A percentile compares a stretch with the other conserved stretches of the same genome.
Conservation (phyloP, 2,329 filamentous ascomycete genomes). For the Hypoxylon sp. region DNA sequence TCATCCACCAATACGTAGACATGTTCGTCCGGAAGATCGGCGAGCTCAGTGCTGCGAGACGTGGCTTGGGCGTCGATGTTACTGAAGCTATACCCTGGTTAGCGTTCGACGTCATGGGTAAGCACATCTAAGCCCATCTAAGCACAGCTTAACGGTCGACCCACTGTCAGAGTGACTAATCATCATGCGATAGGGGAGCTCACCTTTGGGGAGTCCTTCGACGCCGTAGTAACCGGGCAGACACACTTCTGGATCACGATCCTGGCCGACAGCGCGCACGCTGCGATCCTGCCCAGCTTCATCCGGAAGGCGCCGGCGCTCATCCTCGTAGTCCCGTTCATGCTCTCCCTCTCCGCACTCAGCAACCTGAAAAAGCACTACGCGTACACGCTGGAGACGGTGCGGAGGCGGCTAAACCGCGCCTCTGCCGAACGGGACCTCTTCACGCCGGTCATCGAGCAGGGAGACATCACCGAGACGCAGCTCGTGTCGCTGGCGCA, state of each 20-base stretch:
- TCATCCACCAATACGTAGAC: conserved; percentile 53
- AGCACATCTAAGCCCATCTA: conserved; percentile 27
- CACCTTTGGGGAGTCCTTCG: conserved; percentile 50
- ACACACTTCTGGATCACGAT: conserved; percentile 50
- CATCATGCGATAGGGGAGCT: conserved; percentile 44
- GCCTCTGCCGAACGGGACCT: conserved; percentile 37
- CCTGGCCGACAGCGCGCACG: conserved; percentile 46
- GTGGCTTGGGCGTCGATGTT: conserved; percentile 45
- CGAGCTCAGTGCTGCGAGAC: conserved; percentile 34
- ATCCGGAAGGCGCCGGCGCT: conserved; percentile 41
- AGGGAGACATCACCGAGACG: conserved; percentile 33
- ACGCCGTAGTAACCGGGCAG: conserved; percentile 44
- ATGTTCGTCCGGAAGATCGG: conserved; percentile 50
- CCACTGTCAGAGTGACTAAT: conserved; percentile 52
- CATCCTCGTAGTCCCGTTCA: conserved; percentile 38
- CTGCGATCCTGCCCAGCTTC: conserved; percentile 44
- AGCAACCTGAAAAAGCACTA: conserved; percentile 45
- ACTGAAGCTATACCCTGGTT: conserved; percentile 49
- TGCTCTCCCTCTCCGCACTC: conserved; percentile 44
- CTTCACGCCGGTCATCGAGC: conserved; percentile 43
- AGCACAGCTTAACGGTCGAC: conserved; percentile 60
- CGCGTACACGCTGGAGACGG: conserved; percentile 43
- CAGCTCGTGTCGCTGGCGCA: conserved; percentile 47
- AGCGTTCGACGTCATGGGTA: conserved; percentile 54
- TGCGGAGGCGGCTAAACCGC: conserved; percentile 44